Evolutionary conservation across 164 flowering plant genomes (phyloP).

Genomic region (Vitis cinerea): DNA sequence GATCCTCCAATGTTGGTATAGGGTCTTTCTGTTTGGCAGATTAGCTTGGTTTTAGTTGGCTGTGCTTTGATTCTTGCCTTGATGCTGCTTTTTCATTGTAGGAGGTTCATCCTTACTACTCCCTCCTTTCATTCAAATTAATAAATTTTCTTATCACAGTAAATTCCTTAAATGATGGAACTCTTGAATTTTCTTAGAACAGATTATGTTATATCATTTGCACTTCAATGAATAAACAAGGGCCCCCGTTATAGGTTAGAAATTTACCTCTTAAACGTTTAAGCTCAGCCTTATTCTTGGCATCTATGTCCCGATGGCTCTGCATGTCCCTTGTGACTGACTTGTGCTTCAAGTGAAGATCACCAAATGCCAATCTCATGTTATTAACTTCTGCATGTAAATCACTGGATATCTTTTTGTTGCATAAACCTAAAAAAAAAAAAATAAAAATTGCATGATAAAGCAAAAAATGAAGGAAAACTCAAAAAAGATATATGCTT

Average conservation of each 20-base stretch:
- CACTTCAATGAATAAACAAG: too few relatives aligned
- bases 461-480: slow-evolving; percentile 11
- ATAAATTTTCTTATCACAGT: neutral
- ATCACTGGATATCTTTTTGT: slow-evolving; percentile 38
- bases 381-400: slow-evolving; percentile 51
- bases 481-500: neutral
- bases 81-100: too few relatives aligned
- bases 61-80: too few relatives aligned
- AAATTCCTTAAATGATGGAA: neutral
- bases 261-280: slow-evolving; percentile 62
- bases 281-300: slow-evolving; percentile 68
- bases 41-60: too few relatives aligned
- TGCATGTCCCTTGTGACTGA: slow-evolving; percentile 51
- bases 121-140: too few relatives aligned
- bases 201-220: too few relatives aligned
- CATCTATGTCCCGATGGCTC: slow-evolving; percentile 48
- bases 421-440: slow-evolving; percentile 43
- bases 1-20: too few relatives aligned
- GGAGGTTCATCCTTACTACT: too few relatives aligned
- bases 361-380: slow-evolving; percentile 46
- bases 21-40: too few relatives aligned
- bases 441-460: slow-evolving; percentile 1
- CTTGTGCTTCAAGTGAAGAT: slow-evolving; percentile 74
- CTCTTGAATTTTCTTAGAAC: too few relatives aligned
- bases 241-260: neutral